Base-by-base conservation (phyloP, 2,329 filamentous ascomycete species). In the Paecilomyces fulvus region DNA sequence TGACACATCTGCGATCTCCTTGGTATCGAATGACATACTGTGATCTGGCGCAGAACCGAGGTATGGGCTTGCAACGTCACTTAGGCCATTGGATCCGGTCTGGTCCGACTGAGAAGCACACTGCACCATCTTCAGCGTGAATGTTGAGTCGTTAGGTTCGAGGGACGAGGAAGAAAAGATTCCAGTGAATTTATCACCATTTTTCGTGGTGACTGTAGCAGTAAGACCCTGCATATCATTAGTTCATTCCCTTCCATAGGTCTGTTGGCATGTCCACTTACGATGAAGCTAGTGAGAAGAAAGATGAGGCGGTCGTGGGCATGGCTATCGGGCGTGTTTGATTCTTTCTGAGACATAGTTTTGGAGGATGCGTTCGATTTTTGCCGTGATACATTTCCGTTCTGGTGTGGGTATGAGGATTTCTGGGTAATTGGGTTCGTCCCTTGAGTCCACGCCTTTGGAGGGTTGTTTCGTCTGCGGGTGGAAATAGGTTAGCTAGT, bases 101-200 rank as follows among this genome's bases (percentile, higher is more conserved):
- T 69, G 67, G 23, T 72, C 69, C 20, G 67, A 60, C 54, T 70
- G 70, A 17, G 70, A 69, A 56, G 76, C 68, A 60, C 78, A 79
- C 67, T 82, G 83, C 30, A 83, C 82, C 85, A 88, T 88, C 70
- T 87, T 88, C 63, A 87, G 75, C 28, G 80, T 72, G 63, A 86
- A 81, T 17, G 78, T 77, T 51, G 79, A 74, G 60, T 83, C 79
- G 59, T 69, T 74, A 3, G 77, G 67, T 55, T 83, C 80, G 25
- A 82, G 68, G 8, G 75, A 76, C 11, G 78, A 79, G 49, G 80
- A 80, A 46, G 81, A 83, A 63, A 86, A 82, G 33, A 86, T 79
- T 56, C 84, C 84, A 8, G 76, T 79, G 66, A 80, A 86, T 55
- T 79, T 79, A 51, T 86, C 84, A 63, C 83, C 84, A 63, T 75